Evolutionary conservation across 176 grass and related monocot genomes (phyloP), one percentile per base, ranked within the genome.

Genomic region (Oropetium thomaeum): DNA sequence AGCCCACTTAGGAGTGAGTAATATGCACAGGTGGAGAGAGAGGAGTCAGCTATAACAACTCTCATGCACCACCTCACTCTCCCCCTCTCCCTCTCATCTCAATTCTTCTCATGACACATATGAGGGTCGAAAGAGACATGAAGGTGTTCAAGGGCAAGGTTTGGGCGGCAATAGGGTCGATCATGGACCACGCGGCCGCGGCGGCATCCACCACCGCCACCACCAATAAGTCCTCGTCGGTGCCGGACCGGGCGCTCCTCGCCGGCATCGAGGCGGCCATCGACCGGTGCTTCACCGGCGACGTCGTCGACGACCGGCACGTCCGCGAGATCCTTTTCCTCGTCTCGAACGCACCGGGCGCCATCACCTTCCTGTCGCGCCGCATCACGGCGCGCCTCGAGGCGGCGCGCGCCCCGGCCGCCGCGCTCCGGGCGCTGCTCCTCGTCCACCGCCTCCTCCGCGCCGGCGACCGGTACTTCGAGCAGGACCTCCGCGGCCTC

Each of bases 361-460:
- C 87, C 5, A 92, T 99, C 84, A 92, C 88, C 33, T 99, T 99
- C 82, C 90, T 99, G 37, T 85, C 89, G 1, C 88, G 84, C 43
- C 87, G 92, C 76, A 89, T 99, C 67, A 92, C 96, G 31, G 71
- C 76, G 10, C 75, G 85, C 30, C 77, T 99, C 22, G 89, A 90
- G 41, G 52, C 84, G 12, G 78, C 87, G 9, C 48, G 84, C 23
- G 71, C 84, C 19, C 84, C 87, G 12, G 81, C 73, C 31, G 79
- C 68, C 65, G 84, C 91, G 14, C 76, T 98, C 43, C 86, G 86
- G 61, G 65, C 86, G 1, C 82, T 98, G 8, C 58, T 98, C 37
- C 82, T 98, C 60, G 73, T 94, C 74, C 95, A 94, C 63, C 95
- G 91, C 48, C 95, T 98, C 58, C 95, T 94, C 75, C 95, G 91